Percentiles rank a stretch among this genome's conserved stretches.
Conservation (phyloP, 2,329 filamentous ascomycete genomes). For the Xylogone sp. region DNA sequence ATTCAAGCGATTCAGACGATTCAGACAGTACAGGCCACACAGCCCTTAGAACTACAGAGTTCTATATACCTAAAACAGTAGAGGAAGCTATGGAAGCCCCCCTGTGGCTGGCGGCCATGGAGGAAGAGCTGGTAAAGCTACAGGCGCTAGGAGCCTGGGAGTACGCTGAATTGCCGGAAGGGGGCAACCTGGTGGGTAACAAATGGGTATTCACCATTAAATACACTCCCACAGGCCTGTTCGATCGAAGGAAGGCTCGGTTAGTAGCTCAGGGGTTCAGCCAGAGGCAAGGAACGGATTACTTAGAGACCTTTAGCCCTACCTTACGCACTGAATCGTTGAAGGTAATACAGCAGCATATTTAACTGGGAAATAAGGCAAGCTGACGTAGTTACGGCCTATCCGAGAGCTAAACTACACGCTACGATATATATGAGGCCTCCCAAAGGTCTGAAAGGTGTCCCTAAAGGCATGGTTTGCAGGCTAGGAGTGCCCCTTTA, state of each 20-base stretch:
- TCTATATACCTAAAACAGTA: background rate
- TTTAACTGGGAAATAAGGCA: background rate
- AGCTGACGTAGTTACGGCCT: background rate
- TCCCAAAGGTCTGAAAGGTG: background rate
- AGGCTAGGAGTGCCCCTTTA: background rate
- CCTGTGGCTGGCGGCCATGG: background rate
- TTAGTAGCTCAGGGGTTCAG: background rate
- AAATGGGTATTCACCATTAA: conserved; percentile 8
- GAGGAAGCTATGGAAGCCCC: background rate
- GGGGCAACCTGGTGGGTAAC: conserved; percentile 26
- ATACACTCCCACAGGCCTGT: conserved; percentile 1
- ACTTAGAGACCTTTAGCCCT: background rate
- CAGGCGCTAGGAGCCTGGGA: background rate
- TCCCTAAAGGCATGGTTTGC: background rate
- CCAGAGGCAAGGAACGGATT: background rate
- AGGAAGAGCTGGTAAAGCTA: background rate
- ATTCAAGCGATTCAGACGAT: too few species aligned
- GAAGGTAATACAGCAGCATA: background rate
- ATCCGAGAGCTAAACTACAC: background rate
- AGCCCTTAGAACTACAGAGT: background rate
- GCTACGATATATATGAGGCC: background rate
- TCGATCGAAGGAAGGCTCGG: conserved; percentile 1
- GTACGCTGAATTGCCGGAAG: background rate
- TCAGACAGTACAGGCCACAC: too few species aligned
- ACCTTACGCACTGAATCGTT: background rate